Evolutionary conservation across 2,329 filamentous ascomycete genomes (phyloP).

Genomic region (Trichoderma arundinaceum): DNA sequence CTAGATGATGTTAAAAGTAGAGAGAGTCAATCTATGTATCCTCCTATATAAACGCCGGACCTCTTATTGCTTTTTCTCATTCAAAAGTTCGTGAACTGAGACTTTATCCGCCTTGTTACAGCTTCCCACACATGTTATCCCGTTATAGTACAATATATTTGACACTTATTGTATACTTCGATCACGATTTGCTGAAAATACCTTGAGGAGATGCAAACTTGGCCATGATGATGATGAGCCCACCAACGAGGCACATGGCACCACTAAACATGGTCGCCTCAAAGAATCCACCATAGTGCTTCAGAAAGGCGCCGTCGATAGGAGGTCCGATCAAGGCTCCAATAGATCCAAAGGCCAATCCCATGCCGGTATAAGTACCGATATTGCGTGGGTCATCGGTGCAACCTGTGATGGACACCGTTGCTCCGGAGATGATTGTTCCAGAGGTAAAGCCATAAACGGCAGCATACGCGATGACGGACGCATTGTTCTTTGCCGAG

Average conservation of each 20-base stretch:
- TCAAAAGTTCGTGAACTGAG: neutral
- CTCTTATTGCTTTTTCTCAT: neutral
- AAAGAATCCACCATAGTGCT: conserved; percentile 29
- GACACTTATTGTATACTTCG: neutral
- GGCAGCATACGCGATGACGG: conserved; percentile 47
- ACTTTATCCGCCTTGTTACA: neutral
- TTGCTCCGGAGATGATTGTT: conserved; percentile 51
- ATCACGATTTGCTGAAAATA: conserved; percentile 22
- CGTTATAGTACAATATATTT: neutral
- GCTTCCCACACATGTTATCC: neutral
- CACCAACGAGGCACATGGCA: conserved; percentile 32
- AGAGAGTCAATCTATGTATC: neutral
- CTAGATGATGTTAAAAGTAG: neutral
- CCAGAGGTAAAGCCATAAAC: conserved; percentile 50
- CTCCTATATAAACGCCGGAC: neutral
- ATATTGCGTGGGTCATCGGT: conserved; percentile 56
- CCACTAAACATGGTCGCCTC: conserved; percentile 35
- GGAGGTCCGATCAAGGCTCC: conserved; percentile 31
- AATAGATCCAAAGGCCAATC: conserved; percentile 20
- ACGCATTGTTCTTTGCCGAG: conserved; percentile 39
- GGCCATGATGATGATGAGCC: conserved; percentile 29
- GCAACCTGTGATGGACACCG: conserved; percentile 50
- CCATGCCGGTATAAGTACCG: conserved; percentile 52
- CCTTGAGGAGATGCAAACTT: conserved; percentile 32
- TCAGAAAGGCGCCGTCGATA: conserved; percentile 31